These are phyloP conservation scores for Acarospora socialis DNA, from an alignment of 2,329 filamentous ascomycete species.

Conservation along the genomic window DNA sequence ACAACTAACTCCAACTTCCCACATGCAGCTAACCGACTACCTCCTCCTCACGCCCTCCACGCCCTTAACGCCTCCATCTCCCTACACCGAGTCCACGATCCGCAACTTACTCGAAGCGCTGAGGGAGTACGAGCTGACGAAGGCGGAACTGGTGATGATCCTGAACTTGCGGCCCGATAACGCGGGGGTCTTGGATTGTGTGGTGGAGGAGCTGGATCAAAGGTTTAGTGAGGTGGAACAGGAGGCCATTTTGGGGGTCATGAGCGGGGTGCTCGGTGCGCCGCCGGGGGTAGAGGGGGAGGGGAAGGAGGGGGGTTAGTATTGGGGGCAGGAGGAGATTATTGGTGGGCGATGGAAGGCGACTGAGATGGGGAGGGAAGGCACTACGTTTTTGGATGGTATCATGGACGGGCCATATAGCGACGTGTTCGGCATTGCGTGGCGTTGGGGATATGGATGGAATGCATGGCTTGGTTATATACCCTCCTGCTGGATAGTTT, in stretches of 20 bases:
- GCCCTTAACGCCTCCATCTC: conserved; percentile 38
- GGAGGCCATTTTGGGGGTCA: conserved; percentile 40
- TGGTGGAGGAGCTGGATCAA: conserved; percentile 50
- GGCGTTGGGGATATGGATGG: too few species aligned
- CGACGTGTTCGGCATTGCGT: too few species aligned
- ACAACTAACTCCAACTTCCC: conserved; percentile 6
- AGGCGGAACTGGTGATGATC: conserved; percentile 55
- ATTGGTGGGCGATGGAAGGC: too few species aligned
- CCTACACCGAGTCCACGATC: conserved; percentile 40
- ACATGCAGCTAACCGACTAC: conserved; percentile 45
- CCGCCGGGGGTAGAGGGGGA: conserved; percentile 6
- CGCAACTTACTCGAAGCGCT: conserved; percentile 40
- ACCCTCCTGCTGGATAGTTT: too few species aligned
- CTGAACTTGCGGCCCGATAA: conserved; percentile 49
- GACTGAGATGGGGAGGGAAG: too few species aligned
- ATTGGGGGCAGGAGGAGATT: too few species aligned
- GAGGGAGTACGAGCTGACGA: conserved; percentile 45
- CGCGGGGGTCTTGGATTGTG: conserved; percentile 43
- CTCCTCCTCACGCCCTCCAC: conserved; percentile 38
- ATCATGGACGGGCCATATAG: too few species aligned
- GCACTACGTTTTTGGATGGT: too few species aligned
- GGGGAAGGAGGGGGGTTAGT: conserved; percentile 1
- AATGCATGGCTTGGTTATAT: too few species aligned
- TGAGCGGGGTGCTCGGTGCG: conserved; percentile 42
- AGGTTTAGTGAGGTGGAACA: conserved; percentile 48